phyloP scores from a whole-genome alignment of 768 basidiomycete species.

The Boletus rubescentipes region DNA sequence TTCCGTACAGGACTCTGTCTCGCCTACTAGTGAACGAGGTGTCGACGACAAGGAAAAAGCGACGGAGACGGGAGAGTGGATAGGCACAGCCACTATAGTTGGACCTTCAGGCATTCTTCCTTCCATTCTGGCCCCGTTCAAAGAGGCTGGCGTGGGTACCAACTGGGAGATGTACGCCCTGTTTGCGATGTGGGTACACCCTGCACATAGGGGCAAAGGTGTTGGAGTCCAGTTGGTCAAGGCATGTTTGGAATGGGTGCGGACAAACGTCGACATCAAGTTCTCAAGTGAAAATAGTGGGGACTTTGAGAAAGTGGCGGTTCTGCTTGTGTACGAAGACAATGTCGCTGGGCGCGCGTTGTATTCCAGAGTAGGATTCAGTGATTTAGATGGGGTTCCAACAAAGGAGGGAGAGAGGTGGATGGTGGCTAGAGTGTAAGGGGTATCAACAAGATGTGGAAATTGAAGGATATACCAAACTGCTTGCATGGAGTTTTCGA shows the following conservation, averaged over 20 bases:
- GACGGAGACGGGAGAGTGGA: constrained; percentile 13
- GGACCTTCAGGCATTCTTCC: constrained; percentile 15
- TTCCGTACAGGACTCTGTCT: neutral
- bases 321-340: constrained; percentile 12
- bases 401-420: constrained; percentile 14
- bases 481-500: neutral
- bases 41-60: neutral
- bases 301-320: constrained; percentile 15
- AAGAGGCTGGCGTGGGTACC: constrained; percentile 8
- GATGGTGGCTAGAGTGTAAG: constrained; percentile 35
- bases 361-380: constrained; percentile 25
- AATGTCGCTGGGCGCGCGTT: constrained; percentile 18
- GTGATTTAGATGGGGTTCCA: constrained; percentile 7
- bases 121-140: constrained; percentile 8
- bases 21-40: neutral
- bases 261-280: constrained; percentile 15
- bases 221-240: constrained; percentile 16
- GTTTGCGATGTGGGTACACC: constrained; percentile 30
- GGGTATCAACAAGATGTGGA: too few species aligned
- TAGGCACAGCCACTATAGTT: constrained; percentile 15
- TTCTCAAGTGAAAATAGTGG: neutral
- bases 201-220: constrained; percentile 26
- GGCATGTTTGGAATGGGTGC: constrained; percentile 26
- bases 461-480: too few species aligned
- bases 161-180: constrained; percentile 23